Evolutionary conservation across 2,329 filamentous ascomycete genomes (phyloP).

Genomic region (Microcyclosporella mali): DNA sequence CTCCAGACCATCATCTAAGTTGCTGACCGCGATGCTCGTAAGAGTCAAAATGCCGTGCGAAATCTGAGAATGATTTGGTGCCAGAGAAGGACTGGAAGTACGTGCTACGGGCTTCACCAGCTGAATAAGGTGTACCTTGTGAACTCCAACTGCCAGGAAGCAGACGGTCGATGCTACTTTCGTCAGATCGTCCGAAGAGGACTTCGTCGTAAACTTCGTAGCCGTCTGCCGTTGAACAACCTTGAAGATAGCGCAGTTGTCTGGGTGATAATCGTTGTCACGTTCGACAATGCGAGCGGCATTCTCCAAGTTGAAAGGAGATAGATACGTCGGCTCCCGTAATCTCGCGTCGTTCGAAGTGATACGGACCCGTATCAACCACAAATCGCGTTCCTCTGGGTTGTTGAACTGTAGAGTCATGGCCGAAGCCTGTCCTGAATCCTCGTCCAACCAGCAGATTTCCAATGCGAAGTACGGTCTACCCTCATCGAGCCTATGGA

Average conservation of each 20-base stretch:
- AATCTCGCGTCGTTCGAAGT: conserved; percentile 53
- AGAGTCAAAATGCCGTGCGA: conserved; percentile 61
- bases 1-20: conserved; percentile 60
- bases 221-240: conserved; percentile 58
- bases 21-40: conserved; percentile 53
- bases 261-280: conserved; percentile 62
- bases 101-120: conserved; percentile 52
- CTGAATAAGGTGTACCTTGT: conserved; percentile 64
- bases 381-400: conserved; percentile 58
- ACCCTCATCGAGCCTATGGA: conserved; percentile 62
- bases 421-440: conserved; percentile 53
- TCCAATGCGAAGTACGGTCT: conserved; percentile 61
- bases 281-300: conserved; percentile 57
- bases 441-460: conserved; percentile 62
- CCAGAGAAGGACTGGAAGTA: conserved; percentile 49
- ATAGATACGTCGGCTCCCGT: conserved; percentile 48
- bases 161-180: conserved; percentile 60
- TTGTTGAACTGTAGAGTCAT: conserved; percentile 60
- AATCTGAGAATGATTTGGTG: conserved; percentile 44
- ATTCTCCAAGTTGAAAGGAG: conserved; percentile 56
- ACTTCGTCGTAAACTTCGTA: conserved; percentile 47
- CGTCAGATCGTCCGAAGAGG: conserved; percentile 60
- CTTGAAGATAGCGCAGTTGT: conserved; percentile 62
- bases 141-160: conserved; percentile 62
- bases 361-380: conserved; percentile 57